Base-by-base conservation (phyloP, 2,329 filamentous ascomycete genomes). In the Trichoderma polysporum region DNA sequence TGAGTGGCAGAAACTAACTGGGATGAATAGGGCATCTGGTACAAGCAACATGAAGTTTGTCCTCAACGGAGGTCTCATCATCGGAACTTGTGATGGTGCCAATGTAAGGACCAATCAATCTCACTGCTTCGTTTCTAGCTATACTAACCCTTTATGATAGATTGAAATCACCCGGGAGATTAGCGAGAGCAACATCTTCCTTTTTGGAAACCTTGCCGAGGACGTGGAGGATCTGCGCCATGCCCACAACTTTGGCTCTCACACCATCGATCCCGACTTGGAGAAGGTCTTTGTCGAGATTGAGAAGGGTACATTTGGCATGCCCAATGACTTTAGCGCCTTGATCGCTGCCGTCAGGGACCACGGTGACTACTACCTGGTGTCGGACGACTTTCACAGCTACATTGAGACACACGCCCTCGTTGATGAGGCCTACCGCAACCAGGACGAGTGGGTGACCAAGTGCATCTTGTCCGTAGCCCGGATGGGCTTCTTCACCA, bases 1-100 rank as follows among this genome's bases (percentile, higher is more conserved):
- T 35, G 9, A 62, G 33, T 27, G 6, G 31, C 68, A 73, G 65
- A 71, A 22, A 9, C 62, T 65, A 50, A 65, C 4, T 68, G 69
- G 62, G 49, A 7, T 2, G 2, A 22, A 64, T 57, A 86, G 84
- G 77, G 88, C 88, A 22, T 89, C 86, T 70, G 94, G 94, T 70
- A 97, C 93, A 13, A 97, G 92, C 75, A 99, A 99, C 87, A 99
- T 99, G 95, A 99, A 99, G 81, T 99, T 99, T 79, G 95, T 97
- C 15, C 85, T 99, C 75, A 99, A 98, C 74, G 95, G 95, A 70
- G 95, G 95, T 70, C 84, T 99, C 69, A 97, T 99, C 75, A 99
- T 99, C 73, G 95, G 95, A 73, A 99, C 95, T 22, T 97, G 94
- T 77, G 95, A 99, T 75, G 95, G 95, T 76, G 95, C 95, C 70